These are phyloP conservation scores for Puccinia hordei DNA, from an alignment of 1,284 basidiomycete species.

Conservation along the genomic window DNA sequence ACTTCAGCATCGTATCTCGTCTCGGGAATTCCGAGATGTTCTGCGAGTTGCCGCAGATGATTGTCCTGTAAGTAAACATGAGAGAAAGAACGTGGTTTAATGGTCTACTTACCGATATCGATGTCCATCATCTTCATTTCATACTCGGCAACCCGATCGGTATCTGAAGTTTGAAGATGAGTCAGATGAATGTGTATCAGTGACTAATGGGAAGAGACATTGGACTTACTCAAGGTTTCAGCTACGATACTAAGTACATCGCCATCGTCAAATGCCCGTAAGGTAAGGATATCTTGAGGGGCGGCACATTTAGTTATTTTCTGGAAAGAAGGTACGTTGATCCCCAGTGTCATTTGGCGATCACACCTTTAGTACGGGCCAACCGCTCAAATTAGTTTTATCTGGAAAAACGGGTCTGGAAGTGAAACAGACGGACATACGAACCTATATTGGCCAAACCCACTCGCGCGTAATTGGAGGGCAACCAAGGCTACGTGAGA, in stretches of 20 bases:
- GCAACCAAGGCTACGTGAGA: slow-evolving; percentile 96
- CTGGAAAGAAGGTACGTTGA: slow-evolving; percentile 74
- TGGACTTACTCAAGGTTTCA: slow-evolving; percentile 75
- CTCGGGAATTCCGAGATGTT: slow-evolving; percentile 95
- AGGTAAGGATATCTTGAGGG: slow-evolving; percentile 88
- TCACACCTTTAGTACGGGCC: slow-evolving; percentile 71
- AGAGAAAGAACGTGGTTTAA: not conserved
- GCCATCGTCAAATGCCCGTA: slow-evolving; percentile 88
- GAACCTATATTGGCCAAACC: slow-evolving; percentile 68
- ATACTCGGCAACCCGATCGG: slow-evolving; percentile 94
- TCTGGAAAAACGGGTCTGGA: not conserved
- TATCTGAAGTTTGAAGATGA: slow-evolving; percentile 64
- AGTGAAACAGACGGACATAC: not conserved
- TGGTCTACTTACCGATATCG: slow-evolving; percentile 62
- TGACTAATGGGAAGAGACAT: slow-evolving; percentile 51
- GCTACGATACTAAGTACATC: slow-evolving; percentile 88
- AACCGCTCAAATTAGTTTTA: slow-evolving; percentile 54
- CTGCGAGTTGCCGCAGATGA: slow-evolving; percentile 62
- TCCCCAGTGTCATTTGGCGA: slow-evolving; percentile 80
- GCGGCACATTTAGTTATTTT: slow-evolving; percentile 98
- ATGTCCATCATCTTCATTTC: slow-evolving; percentile 99
- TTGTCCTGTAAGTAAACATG: not conserved
- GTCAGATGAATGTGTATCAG: slow-evolving; percentile 49
- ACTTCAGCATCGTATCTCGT: slow-evolving; percentile 96
- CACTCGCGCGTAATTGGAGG: slow-evolving; percentile 72